These are phyloP conservation scores for Phytopythium chamaehyphon DNA, from an alignment of 352 stramenopile species.

Conservation along the genomic window DNA sequence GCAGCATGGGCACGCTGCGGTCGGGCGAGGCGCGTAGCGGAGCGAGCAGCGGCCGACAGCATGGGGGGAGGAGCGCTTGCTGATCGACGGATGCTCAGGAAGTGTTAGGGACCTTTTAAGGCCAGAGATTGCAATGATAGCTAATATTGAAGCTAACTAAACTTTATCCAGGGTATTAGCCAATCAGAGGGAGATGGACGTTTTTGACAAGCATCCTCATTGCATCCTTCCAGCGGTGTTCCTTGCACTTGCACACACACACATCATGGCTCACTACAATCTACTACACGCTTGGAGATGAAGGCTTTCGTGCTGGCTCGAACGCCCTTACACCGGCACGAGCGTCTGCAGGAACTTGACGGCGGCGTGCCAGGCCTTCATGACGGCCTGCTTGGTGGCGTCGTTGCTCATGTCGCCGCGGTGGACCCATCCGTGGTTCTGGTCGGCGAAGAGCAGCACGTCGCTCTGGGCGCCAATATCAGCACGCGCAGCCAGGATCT, in stretches of 20 bases:
- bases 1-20: no score
- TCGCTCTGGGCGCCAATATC: slow-evolving; percentile 53
- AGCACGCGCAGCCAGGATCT: slow-evolving; percentile 52
- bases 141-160: no score
- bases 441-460: slow-evolving; percentile 60
- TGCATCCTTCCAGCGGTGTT: no score
- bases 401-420: slow-evolving; percentile 71
- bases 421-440: slow-evolving; percentile 83
- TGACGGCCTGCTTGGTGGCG: slow-evolving; percentile 54
- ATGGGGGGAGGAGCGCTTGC: slow-evolving; percentile 1
- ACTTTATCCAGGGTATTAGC: no score
- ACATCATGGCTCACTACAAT: background rate
- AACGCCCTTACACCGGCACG: slow-evolving; percentile 21
- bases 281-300: no score
- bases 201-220: background rate
- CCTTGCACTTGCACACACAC: background rate
- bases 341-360: slow-evolving; percentile 64
- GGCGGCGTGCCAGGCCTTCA: slow-evolving; percentile 54
- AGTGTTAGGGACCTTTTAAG: no score
- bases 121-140: no score
- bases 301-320: no score
- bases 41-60: background rate
- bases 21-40: no score
- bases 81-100: no score
- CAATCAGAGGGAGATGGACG: background rate